These are phyloP conservation scores for Alnus rubra DNA, from an alignment of 306 rosid species.

Conservation along the genomic window DNA sequence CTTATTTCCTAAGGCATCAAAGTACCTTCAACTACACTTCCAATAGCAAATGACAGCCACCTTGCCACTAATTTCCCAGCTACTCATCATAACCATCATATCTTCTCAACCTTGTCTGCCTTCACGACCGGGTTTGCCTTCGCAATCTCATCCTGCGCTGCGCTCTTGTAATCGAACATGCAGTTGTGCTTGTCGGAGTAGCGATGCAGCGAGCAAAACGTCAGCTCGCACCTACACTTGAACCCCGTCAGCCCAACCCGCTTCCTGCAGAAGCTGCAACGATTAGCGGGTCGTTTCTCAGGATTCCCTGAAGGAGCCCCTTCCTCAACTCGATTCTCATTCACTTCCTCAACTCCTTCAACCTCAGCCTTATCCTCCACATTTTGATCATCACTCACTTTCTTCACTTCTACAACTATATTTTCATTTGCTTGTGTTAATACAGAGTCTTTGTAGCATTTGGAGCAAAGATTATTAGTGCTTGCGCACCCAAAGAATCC, in stretches of 20 bases:
- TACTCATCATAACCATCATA: constrained; percentile 2
- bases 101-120: constrained; percentile 32
- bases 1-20: constrained; percentile 4
- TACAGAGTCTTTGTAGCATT: constrained; percentile 23
- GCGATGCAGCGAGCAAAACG: constrained; percentile 32
- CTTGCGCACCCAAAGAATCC: constrained; percentile 22
- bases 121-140: constrained; percentile 28
- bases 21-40: neutral
- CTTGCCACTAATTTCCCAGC: neutral
- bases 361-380: constrained; percentile 12
- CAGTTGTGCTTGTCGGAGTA: constrained; percentile 29
- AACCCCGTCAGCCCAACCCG: constrained; percentile 25
- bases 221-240: constrained; percentile 24
- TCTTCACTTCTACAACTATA: neutral
- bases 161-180: constrained; percentile 22
- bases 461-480: constrained; percentile 28
- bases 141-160: constrained; percentile 22
- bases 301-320: constrained; percentile 20
- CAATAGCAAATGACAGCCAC: neutral
- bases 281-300: constrained; percentile 13
- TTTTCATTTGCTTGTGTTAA: constrained; percentile 14
- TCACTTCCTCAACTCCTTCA: constrained; percentile 14
- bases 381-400: constrained; percentile 4
- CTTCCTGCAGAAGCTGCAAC: constrained; percentile 26
- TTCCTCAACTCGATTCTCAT: constrained; percentile 19